These are phyloP conservation scores for Candida argentea DNA, from an alignment of 805 yeast genomes.

Conservation along the genomic window DNA sequence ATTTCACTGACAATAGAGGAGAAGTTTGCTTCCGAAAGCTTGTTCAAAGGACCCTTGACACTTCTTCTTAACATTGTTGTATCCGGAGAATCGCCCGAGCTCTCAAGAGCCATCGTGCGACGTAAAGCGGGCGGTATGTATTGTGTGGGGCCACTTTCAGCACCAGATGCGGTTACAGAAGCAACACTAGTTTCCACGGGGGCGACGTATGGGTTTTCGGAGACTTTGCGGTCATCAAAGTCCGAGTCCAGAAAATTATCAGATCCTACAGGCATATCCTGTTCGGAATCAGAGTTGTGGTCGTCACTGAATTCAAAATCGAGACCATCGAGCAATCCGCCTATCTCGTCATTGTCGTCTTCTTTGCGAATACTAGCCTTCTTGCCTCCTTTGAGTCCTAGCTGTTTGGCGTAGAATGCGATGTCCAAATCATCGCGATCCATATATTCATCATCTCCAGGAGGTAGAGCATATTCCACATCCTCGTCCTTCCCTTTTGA, in stretches of 20 bases:
- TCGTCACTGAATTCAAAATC: constrained; percentile 33
- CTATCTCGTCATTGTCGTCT: constrained; percentile 67
- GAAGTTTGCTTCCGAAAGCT: constrained; percentile 81
- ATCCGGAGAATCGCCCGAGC: constrained; percentile 26
- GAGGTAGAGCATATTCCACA: constrained; percentile 11
- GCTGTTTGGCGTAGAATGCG: constrained; percentile 70
- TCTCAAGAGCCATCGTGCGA: constrained; percentile 35
- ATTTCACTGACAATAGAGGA: constrained; percentile 60
- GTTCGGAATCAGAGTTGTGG: constrained; percentile 2
- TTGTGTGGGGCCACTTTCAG: constrained; percentile 19
- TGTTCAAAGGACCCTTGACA: constrained; percentile 78
- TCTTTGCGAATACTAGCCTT: constrained; percentile 34
- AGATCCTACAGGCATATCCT: constrained; percentile 7
- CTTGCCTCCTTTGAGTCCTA: constrained; percentile 55
- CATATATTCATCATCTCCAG: constrained; percentile 39
- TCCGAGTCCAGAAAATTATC: constrained; percentile 16
- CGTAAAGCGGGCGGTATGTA: constrained; percentile 89
- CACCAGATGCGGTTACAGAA: constrained; percentile 5
- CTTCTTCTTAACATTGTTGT: constrained; percentile 42
- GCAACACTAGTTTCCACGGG: constrained; percentile 21
- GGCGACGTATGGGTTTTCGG: constrained; percentile 72
- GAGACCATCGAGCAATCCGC: constrained; percentile 74
- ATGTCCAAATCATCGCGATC: constrained; percentile 68
- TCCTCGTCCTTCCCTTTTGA: constrained; percentile 2
- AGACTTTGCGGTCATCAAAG: constrained; percentile 15